Conservation (phyloP, 768 basidiomycete genomes). For the Trametes punicea region DNA sequence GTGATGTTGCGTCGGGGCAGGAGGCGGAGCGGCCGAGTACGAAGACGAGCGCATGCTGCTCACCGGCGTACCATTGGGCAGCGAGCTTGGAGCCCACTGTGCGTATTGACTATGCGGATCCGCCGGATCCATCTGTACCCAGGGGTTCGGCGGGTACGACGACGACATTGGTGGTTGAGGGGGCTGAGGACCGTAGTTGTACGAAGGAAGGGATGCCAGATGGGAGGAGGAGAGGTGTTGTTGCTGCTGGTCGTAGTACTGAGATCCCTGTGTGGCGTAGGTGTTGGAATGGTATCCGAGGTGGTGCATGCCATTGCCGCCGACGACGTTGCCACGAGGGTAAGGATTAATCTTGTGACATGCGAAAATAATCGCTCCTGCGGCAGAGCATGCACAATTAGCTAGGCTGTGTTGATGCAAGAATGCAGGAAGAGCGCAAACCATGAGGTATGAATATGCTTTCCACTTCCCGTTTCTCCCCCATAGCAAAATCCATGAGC, state of each 20-base stretch:
- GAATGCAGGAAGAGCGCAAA: constrained; percentile 31
- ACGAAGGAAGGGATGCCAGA: constrained; percentile 23
- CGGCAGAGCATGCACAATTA: constrained; percentile 6
- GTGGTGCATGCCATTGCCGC: constrained; percentile 18
- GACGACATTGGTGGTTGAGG: constrained; percentile 17
- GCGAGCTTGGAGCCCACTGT: constrained; percentile 17
- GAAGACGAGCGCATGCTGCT: constrained; percentile 30
- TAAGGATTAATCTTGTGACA: constrained; percentile 59
- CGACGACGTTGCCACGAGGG: constrained; percentile 26
- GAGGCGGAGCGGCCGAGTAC: constrained; percentile 25
- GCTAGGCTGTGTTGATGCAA: constrained; percentile 8
- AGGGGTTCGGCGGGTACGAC: constrained; percentile 16
- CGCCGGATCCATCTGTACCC: constrained; percentile 13
- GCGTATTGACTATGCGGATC: constrained; percentile 9
- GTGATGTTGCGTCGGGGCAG: constrained; percentile 33
- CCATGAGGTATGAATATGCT: constrained; percentile 92
- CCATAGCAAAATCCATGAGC: constrained; percentile 44
- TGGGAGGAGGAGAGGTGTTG: constrained; percentile 26
- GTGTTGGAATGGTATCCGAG: constrained; percentile 26
- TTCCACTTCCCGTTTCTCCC: constrained; percentile 64
- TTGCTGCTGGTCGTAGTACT: constrained; percentile 29
- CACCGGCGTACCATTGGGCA: constrained; percentile 21
- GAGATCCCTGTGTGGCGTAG: constrained; percentile 24
- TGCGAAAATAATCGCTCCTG: constrained; percentile 69
- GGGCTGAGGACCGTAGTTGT: constrained; percentile 19